These are phyloP conservation scores for Hortiboletus rubellus DNA, from an alignment of 1,284 basidiomycete genomes.

Conservation along the genomic window DNA sequence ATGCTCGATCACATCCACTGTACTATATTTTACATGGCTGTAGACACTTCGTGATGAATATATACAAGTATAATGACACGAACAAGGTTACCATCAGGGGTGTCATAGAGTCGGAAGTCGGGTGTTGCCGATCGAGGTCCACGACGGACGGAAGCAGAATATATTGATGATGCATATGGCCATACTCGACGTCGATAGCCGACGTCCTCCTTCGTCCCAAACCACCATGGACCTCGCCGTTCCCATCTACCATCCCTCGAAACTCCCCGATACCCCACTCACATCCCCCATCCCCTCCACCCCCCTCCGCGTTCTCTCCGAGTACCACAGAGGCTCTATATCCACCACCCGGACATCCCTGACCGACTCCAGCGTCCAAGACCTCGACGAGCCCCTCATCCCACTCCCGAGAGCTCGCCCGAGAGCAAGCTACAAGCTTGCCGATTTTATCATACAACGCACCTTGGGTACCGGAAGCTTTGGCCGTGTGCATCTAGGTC, in stretches of 20 bases:
- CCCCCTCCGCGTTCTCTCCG: slow-evolving; percentile 21
- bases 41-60: neutral
- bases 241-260: neutral
- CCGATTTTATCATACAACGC: slow-evolving; percentile 74
- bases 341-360: slow-evolving; percentile 61
- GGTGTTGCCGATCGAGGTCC: slow-evolving; percentile 17
- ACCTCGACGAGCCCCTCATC: slow-evolving; percentile 33
- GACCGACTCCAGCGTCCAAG: slow-evolving; percentile 51
- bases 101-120: slow-evolving; percentile 15
- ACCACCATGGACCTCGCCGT: slow-evolving; percentile 25
- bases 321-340: slow-evolving; percentile 56
- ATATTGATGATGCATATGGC: neutral
- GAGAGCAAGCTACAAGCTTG: slow-evolving; percentile 66
- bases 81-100: slow-evolving; percentile 15
- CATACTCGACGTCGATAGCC: slow-evolving; percentile 5
- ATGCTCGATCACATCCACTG: neutral
- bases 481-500: slow-evolving; percentile 91
- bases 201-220: slow-evolving; percentile 13
- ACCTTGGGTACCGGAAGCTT: slow-evolving; percentile 94
- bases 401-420: slow-evolving; percentile 40
- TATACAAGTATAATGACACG: slow-evolving; percentile 21
- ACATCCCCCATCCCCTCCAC: slow-evolving; percentile 10
- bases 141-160: slow-evolving; percentile 25
- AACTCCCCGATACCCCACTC: slow-evolving; percentile 12
- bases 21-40: slow-evolving; percentile 18